Conservation (phyloP, 2,329 filamentous ascomycete genomes). For the Blumeria graminis region DNA sequence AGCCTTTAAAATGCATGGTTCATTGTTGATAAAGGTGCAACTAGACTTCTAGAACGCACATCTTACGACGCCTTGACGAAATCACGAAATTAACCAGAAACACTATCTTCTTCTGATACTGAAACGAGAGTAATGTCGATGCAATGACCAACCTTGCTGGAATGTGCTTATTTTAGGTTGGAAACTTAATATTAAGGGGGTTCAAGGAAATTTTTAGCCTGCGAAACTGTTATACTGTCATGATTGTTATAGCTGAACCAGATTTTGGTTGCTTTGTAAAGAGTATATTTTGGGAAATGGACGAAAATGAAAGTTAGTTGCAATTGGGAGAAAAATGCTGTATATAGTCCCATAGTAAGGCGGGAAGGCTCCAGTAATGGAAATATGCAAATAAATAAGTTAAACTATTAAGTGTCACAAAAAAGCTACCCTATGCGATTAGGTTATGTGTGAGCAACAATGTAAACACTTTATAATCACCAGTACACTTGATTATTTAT, state of each 20-base stretch:
- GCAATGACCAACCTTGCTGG: slow-evolving; percentile 2
- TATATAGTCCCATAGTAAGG: not conserved
- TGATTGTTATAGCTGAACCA: slow-evolving; percentile 7
- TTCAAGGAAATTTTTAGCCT: not conserved
- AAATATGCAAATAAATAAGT: too few relatives aligned
- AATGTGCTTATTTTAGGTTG: not conserved
- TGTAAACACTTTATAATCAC: too few relatives aligned
- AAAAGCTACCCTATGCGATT: too few relatives aligned
- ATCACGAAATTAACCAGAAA: slow-evolving; percentile 6
- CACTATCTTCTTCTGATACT: slow-evolving; percentile 4
- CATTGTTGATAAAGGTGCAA: slow-evolving; percentile 4
- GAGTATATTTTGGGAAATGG: not conserved
- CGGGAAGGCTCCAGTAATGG: too few relatives aligned
- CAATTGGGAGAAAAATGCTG: not conserved
- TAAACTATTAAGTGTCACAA: too few relatives aligned
- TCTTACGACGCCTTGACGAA: slow-evolving; percentile 13
- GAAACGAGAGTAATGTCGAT: slow-evolving; percentile 5
- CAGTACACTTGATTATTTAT: too few relatives aligned
- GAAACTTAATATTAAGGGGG: not conserved
- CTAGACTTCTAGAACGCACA: slow-evolving; percentile 1
- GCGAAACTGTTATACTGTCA: slow-evolving; percentile 2
- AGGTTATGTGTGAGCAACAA: too few relatives aligned
- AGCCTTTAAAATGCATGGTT: slow-evolving; percentile 6
- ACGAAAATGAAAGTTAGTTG: not conserved
- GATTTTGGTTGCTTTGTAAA: slow-evolving; percentile 6